phyloP scores from a whole-genome alignment of 1,284 basidiomycete genomes.

The Singerocomus inundabilis region DNA sequence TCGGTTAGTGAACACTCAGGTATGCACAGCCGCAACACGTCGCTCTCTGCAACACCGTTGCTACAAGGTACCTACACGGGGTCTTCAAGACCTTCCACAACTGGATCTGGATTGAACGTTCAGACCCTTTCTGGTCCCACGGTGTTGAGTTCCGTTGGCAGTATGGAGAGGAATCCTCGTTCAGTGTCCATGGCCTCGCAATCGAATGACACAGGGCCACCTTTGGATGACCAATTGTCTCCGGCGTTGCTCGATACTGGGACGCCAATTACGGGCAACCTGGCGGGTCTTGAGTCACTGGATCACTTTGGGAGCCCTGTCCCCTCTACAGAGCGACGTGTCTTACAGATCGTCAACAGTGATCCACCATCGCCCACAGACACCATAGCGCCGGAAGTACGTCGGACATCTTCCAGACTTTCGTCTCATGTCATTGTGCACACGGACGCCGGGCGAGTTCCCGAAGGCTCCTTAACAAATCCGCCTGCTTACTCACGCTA shows the following conservation, averaged over 20 bases:
- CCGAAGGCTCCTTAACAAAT: background rate
- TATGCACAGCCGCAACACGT: conserved; percentile 31
- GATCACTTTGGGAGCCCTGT: conserved; percentile 24
- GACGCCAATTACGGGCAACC: conserved; percentile 25
- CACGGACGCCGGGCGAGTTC: conserved; percentile 26
- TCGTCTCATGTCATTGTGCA: conserved; percentile 25
- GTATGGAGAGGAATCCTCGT: conserved; percentile 10
- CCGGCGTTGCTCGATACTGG: conserved; percentile 10
- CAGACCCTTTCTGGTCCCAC: conserved; percentile 13
- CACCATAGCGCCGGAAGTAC: background rate
- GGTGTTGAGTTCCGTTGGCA: conserved; percentile 3
- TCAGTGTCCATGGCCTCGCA: conserved; percentile 27
- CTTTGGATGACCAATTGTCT: conserved; percentile 2
- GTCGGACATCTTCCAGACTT: conserved; percentile 1
- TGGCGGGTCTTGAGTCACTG: conserved; percentile 18
- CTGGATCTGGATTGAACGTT: conserved; percentile 35
- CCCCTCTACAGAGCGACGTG: conserved; percentile 20
- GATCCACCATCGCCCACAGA: conserved; percentile 23
- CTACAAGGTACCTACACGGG: conserved; percentile 22
- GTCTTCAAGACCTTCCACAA: conserved; percentile 43
- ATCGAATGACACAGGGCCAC: conserved; percentile 13
- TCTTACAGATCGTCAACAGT: conserved; percentile 32
- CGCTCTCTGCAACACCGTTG: conserved; percentile 27
- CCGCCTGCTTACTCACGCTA: conserved; percentile 30
- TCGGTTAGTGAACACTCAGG: conserved; percentile 24